Base-by-base conservation (phyloP, 768 basidiomycete species). In the Auriscalpium microsporum region DNA sequence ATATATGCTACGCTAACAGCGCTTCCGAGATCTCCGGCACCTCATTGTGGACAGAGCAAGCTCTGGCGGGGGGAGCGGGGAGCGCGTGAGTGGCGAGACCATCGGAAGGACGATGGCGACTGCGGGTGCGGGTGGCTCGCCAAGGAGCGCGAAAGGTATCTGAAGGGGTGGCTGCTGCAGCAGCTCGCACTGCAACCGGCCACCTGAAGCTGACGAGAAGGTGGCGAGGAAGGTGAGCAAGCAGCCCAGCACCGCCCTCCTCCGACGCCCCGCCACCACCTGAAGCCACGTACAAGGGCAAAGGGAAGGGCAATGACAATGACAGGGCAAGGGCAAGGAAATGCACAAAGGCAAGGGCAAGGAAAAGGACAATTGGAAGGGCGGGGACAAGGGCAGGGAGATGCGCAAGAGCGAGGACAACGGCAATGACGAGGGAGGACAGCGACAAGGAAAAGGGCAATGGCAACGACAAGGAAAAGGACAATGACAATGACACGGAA, bases 21-120 rank as follows among this genome's bases (percentile, higher is more conserved):
- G 72, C 8, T 80, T 87, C 59, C 64, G 70, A 0, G 63, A 62
- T 1, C 68, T 95, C 11, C 71, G 75, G 56, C 81, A 89, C 63
- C 70, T 96, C 44, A 72, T 94, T 19, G 64, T 92, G 17, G 92
- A 95, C 62, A 73, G 6, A 89, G 87, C 62, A 68, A 74, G 3
- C 63, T 83, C 10, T 70, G 84, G 50, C 75, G 79, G 6, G 78
- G 72, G 2, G 72, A 75, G 16, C 72, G 73, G n/a, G 76, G 77
- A 14, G 72, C 73, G 14, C 19, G 78, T 35, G 75, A 84, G 57
- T 88, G 86, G 80, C 68, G 67, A 8, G 75, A 76, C 4, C 62
- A n/a, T 93, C 2, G 88, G 87, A 0, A 78, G 78, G 58, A 63
- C 75, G 0, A 79, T 83, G 61, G 86, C 84, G 1, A 69, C 84